Percentiles rank a stretch among this genome's conserved stretches.
phyloP scores from a whole-genome alignment of 1,139 yeast genomes.

The Lodderomyces parapsilosis region DNA sequence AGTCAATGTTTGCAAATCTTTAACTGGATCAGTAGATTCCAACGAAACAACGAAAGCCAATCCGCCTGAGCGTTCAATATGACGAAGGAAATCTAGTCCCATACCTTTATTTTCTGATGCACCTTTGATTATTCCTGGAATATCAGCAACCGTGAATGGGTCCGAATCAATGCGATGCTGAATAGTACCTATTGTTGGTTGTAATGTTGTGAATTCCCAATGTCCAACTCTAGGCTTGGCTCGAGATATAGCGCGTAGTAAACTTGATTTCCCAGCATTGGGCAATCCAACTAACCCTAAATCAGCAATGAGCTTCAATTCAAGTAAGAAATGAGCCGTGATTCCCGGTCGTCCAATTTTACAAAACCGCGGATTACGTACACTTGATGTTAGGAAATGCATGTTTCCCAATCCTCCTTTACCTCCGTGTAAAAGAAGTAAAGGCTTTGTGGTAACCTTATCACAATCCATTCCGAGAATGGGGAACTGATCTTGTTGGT shows the following conservation, averaged over 20 bases:
- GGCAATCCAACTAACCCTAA: slow-evolving; percentile 93
- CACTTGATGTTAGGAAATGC: slow-evolving; percentile 82
- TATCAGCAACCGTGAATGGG: slow-evolving; percentile 93
- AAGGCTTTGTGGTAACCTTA: slow-evolving; percentile 62
- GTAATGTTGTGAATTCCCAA: slow-evolving; percentile 95
- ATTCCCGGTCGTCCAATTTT: slow-evolving; percentile 75
- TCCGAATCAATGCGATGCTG: slow-evolving; percentile 61
- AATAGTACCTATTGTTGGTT: slow-evolving; percentile 90
- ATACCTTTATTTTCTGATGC: slow-evolving; percentile 85
- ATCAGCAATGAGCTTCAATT: slow-evolving; percentile 85
- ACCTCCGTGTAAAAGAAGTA: slow-evolving; percentile 79
- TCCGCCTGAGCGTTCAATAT: slow-evolving; percentile 88
- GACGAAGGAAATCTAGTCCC: slow-evolving; percentile 91
- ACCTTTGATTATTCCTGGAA: slow-evolving; percentile 91
- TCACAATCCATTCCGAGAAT: slow-evolving; percentile 73
- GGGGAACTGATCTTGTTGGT: slow-evolving; percentile 68
- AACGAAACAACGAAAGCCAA: slow-evolving; percentile 82
- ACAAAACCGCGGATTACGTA: slow-evolving; percentile 87
- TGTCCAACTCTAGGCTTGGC: slow-evolving; percentile 93
- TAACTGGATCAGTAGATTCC: slow-evolving; percentile 61
- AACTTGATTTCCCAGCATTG: slow-evolving; percentile 92
- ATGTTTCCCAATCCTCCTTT: slow-evolving; percentile 94
- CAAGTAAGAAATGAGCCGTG: slow-evolving; percentile 69
- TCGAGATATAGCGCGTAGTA: slow-evolving; percentile 81
- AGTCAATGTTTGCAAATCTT: slow-evolving; percentile 59